Base-by-base conservation (phyloP, 331 rosid genomes). In the Malus hybrid region DNA sequence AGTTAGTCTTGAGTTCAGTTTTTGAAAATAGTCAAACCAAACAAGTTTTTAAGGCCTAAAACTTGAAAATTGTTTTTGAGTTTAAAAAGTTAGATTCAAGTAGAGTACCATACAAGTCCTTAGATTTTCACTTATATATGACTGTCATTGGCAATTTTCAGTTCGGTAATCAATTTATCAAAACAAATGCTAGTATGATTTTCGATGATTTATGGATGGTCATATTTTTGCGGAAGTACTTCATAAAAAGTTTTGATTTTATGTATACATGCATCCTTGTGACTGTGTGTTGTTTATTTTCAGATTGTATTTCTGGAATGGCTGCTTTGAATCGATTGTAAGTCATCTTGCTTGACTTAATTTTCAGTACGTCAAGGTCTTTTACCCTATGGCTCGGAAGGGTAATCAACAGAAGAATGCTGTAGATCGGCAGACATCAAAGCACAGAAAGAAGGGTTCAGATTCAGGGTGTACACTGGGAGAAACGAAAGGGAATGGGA, bases 401-500 rank as follows among this genome's bases (percentile, higher is more conserved):
- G 91, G 91, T 77, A 90, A 80, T 83, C 99, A 92, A 67, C 97
- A 89, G 78, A 95, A 90, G 86, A 90, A 91, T 79, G 94, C 95
- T 68, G 10, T 86, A 56, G 90, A 88, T 8, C 81, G 78, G 68
- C 85, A 88, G 70, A 77, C 85, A 32, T 84, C 86, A 56, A 90
- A 85, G 71, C 85, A 85, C 50, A 90, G 69, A 81, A 89, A 82
- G 73, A 83, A 77, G 57, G 77, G 73, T 61, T 67, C 80, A 33
- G 92, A 70, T 80, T 77, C 89, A 48, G 92, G 87, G 63, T 73
- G 85, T 81, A 84, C 83, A 16, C 80, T 78, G 34, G 83, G 89
- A 16, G 85, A 82, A 39, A 76, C 19, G 48, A 86, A 84, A 64
- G 88, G 80, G 48, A 78, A 83, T 67, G 86, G 77, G 60, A 85